phyloP scores from a whole-genome alignment of 1,284 basidiomycete genomes.

The Meira miltonrushii region DNA sequence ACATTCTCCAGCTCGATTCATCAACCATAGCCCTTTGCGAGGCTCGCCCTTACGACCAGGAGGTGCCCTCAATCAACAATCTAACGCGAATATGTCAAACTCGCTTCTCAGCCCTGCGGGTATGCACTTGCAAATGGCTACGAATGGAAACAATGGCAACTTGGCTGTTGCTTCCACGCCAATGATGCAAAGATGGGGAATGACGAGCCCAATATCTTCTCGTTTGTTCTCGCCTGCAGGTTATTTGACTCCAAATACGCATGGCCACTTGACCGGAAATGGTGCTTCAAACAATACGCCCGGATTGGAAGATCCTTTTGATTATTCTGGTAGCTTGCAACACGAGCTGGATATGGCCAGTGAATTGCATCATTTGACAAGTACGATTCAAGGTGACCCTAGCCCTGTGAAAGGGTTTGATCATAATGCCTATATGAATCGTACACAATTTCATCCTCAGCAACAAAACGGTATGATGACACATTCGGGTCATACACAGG shows the following conservation, averaged over 20 bases:
- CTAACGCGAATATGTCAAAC: not conserved
- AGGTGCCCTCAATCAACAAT: not conserved
- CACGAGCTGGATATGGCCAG: conserved; percentile 15
- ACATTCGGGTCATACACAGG: too few relatives aligned
- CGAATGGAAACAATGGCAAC: conserved; percentile 2
- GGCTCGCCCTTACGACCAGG: conserved; percentile 11
- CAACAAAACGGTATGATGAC: too few relatives aligned
- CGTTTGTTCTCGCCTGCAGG: not conserved
- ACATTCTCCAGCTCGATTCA: not conserved
- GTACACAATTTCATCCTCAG: too few relatives aligned
- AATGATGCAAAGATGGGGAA: conserved; percentile 3
- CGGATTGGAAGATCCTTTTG: conserved; percentile 20
- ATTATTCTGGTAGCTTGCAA: conserved; percentile 16
- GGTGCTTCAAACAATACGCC: not conserved
- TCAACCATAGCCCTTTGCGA: conserved; percentile 1
- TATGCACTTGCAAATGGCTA: conserved; percentile 8
- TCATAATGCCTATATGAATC: too few relatives aligned
- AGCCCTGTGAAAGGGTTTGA: too few relatives aligned
- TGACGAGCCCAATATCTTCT: not conserved
- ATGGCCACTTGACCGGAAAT: not conserved
- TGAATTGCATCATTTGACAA: not conserved
- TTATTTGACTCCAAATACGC: not conserved
- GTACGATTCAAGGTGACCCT: too few relatives aligned
- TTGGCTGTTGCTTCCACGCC: not conserved
- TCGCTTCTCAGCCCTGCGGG: conserved; percentile 9